Percentiles rank a stretch among this genome's conserved stretches.
These are phyloP conservation scores for Verticillium isaacii DNA, from an alignment of 2,329 filamentous ascomycete genomes.

Conservation along the genomic window DNA sequence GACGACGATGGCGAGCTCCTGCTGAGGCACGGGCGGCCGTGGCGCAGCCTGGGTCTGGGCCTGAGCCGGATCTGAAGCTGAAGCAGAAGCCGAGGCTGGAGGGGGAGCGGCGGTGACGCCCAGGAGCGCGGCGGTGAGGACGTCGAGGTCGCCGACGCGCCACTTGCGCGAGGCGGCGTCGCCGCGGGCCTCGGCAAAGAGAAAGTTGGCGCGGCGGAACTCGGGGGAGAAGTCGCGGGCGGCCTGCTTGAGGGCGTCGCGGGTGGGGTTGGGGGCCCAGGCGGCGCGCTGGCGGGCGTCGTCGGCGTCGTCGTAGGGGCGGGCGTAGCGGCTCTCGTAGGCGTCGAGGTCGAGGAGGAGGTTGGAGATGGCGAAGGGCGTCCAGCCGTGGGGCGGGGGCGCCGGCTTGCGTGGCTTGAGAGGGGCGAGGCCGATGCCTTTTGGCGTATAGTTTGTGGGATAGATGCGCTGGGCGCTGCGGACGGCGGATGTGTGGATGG, in stretches of 20 bases:
- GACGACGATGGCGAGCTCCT: conserved; percentile 5
- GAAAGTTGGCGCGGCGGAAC: conserved; percentile 8
- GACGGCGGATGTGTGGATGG: not conserved
- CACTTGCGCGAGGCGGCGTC: conserved; percentile 19
- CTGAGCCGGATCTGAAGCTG: too few species aligned
- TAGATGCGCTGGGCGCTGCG: not conserved
- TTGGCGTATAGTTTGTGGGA: not conserved
- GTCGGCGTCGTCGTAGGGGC: conserved; percentile 30
- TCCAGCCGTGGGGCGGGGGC: conserved; percentile 6
- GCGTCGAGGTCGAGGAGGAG: conserved; percentile 49
- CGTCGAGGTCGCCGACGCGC: conserved; percentile 36
- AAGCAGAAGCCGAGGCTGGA: too few species aligned
- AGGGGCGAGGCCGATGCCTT: not conserved
- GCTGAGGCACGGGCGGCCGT: not conserved
- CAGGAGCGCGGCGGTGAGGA: conserved; percentile 33
- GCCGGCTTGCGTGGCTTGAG: not conserved
- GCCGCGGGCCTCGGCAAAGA: conserved; percentile 7
- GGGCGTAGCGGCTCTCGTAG: conserved; percentile 36
- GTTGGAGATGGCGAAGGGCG: conserved; percentile 26
- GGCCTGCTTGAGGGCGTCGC: conserved; percentile 17
- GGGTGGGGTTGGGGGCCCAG: conserved; percentile 21
- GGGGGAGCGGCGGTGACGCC: not conserved
- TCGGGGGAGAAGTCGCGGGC: conserved; percentile 24
- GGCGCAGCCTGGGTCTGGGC: too few species aligned
- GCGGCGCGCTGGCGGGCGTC: conserved; percentile 23